Base-by-base conservation (phyloP, 1,284 basidiomycete genomes). In the Apiotrichum veenhuisii region DNA sequence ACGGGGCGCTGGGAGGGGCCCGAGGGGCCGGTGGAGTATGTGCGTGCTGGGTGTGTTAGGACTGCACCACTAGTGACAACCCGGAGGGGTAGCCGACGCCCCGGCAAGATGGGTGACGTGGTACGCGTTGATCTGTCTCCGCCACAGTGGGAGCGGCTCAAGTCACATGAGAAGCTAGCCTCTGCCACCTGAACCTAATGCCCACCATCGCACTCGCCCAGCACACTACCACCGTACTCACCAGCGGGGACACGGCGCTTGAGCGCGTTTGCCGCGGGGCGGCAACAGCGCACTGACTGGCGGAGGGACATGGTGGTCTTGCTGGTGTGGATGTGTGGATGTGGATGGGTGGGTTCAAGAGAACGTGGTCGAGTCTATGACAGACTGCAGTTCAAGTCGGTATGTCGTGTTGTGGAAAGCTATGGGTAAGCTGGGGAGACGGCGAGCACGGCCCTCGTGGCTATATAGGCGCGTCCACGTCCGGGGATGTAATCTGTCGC, bases 271-370 rank as follows among this genome's bases (percentile, higher is more conserved):
- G 40, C 34, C 5, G 50, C 54, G 20, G 51, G 48, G 14, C 54
- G 54, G 33, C 41, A 43, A 22, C 54, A 56, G 54, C 58, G 58
- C 43, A 54, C 5, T 3, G 58, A 33, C 23, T 42, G 51, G 33
- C 51, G 51, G 37, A 53, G 41, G 23, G 55, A 52, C 50, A 52
- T 57, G 14, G 26, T 46, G 42, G 27, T 18, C 15, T 26, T 33
- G 40, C 11, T 27, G 2, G 25, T 30, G 41, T 23, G n/a, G n/a
- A n/a, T n/a, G n/a, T 20, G 30, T 25, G 27, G 14, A 17, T 14
- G n/a, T n/a, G 14, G 25, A 12, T 17, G 25, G 26, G 27, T 33
- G n/a, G 45, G 46, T 43, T 57, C 26, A 22, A 44, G 26, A 20
- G 44, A 34, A 34, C 26, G 26, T 20, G 26, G 27, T 12, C 11